A percentile compares a stretch with the other conserved stretches of the same genome.
These are phyloP conservation scores for Cytospora leucostoma DNA, from an alignment of 2,329 filamentous ascomycete species.

Conservation along the genomic window DNA sequence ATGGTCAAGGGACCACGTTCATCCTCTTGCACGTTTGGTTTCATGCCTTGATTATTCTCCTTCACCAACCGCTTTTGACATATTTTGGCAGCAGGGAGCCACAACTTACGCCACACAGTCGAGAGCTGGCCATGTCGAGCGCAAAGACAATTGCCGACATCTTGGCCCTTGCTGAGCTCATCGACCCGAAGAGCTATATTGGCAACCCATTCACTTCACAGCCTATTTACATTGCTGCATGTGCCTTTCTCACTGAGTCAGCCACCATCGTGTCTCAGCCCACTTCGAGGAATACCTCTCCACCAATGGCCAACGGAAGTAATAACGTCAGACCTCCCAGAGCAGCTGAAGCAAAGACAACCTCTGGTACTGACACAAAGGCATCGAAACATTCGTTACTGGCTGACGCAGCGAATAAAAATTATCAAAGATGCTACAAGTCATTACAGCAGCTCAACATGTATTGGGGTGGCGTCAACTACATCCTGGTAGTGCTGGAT, in stretches of 20 bases:
- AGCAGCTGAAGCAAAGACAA: constrained; percentile 15
- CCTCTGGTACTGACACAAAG: constrained; percentile 37
- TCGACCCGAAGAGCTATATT: constrained; percentile 82
- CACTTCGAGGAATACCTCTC: constrained; percentile 61
- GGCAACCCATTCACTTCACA: constrained; percentile 89
- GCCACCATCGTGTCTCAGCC: constrained; percentile 69
- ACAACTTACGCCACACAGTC: constrained; percentile 76
- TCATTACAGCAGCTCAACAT: constrained; percentile 77
- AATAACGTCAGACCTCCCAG: not conserved
- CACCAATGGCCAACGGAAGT: constrained; percentile 36
- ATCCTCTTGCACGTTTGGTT: constrained; percentile 89
- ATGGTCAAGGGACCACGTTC: constrained; percentile 82
- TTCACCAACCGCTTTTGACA: constrained; percentile 80
- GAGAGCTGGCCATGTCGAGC: constrained; percentile 81
- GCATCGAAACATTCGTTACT: constrained; percentile 71
- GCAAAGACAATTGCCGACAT: constrained; percentile 93
- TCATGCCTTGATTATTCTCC: constrained; percentile 79
- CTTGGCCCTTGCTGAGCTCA: constrained; percentile 79
- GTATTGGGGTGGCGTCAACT: constrained; percentile 85
- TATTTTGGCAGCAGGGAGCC: constrained; percentile 69
- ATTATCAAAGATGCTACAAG: constrained; percentile 85
- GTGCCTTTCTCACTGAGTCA: constrained; percentile 84
- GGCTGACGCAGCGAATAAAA: constrained; percentile 79
- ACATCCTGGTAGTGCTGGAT: constrained; percentile 82
- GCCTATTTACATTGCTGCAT: constrained; percentile 88